These are phyloP conservation scores for Nemania bipapillata DNA, from an alignment of 2,329 filamentous ascomycete species.

Conservation along the genomic window DNA sequence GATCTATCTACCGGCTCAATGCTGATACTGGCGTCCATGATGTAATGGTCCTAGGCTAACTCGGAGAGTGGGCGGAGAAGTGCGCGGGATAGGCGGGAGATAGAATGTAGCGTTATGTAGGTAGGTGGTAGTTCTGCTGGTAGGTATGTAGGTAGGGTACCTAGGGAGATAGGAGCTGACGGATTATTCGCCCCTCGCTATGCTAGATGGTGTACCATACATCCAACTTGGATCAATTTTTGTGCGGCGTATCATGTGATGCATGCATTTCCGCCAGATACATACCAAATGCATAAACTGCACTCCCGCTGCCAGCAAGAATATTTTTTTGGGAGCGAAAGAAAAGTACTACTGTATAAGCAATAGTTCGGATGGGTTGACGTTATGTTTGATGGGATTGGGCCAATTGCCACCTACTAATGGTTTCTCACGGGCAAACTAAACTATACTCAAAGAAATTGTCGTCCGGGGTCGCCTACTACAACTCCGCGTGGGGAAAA, in stretches of 20 bases:
- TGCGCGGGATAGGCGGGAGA: no score
- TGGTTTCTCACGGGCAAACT: not conserved
- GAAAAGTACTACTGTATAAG: no score
- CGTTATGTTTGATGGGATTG: slow-evolving; percentile 6
- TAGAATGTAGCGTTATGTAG: not conserved
- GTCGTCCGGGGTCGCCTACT: not conserved
- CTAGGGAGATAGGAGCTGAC: slow-evolving; percentile 7
- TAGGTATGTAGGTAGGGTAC: not conserved
- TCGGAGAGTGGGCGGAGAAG: not conserved
- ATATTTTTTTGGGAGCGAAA: not conserved
- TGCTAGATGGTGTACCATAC: slow-evolving; percentile 1
- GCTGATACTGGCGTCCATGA: not conserved
- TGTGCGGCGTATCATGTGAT: slow-evolving; percentile 25
- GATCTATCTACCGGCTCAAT: not conserved
- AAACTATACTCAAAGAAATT: not conserved
- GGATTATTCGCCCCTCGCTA: slow-evolving; percentile 16
- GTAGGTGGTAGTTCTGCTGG: not conserved
- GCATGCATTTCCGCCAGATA: slow-evolving; percentile 7
- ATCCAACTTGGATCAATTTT: slow-evolving; percentile 1
- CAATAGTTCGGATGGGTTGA: not conserved
- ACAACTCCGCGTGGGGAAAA: slow-evolving; percentile 20
- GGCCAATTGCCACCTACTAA: not conserved
- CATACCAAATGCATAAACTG: not conserved
- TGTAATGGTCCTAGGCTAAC: not conserved
- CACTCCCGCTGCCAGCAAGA: not conserved